These are phyloP conservation scores for Scenedesmus sp. DNA, from an alignment of 163 green algal genomes.

Conservation along the genomic window DNA sequence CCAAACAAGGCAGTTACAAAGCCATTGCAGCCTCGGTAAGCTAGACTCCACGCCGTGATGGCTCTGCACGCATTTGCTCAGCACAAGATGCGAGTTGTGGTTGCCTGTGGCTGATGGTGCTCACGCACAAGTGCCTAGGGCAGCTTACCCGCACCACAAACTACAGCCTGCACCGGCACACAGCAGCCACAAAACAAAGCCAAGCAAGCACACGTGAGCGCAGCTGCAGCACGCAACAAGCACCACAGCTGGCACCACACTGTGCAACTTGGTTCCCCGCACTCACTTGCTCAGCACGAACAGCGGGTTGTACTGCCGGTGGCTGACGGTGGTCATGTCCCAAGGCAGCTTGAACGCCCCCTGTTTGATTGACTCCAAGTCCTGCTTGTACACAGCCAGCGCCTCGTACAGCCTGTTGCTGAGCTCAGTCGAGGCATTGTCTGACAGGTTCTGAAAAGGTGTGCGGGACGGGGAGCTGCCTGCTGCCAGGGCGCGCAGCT, in stretches of 20 bases:
- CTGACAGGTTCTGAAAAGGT: slow-evolving; percentile 53
- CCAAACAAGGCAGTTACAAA: too few relatives aligned
- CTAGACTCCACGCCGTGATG: too few relatives aligned
- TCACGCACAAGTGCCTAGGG: slow-evolving; percentile 94
- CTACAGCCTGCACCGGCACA: too few relatives aligned
- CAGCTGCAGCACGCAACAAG: background rate
- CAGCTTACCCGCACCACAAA: slow-evolving; percentile 73
- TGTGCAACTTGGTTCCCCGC: too few relatives aligned
- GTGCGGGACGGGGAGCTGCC: slow-evolving; percentile 24
- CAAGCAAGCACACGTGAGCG: too few relatives aligned
- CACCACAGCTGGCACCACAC: too few relatives aligned
- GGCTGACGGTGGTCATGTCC: slow-evolving; percentile 85
- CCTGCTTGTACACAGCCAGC: slow-evolving; percentile 65
- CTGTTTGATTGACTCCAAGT: slow-evolving; percentile 80
- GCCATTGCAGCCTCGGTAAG: too few relatives aligned
- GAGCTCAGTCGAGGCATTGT: slow-evolving; percentile 52
- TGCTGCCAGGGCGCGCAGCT: slow-evolving; percentile 36
- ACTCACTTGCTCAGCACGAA: slow-evolving; percentile 69
- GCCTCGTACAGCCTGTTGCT: slow-evolving; percentile 63
- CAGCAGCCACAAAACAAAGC: too few relatives aligned
- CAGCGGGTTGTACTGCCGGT: slow-evolving; percentile 90
- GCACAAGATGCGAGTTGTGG: slow-evolving; percentile 82
- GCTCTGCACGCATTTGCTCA: slow-evolving; percentile 56
- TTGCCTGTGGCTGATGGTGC: slow-evolving; percentile 80
- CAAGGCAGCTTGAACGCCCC: slow-evolving; percentile 87